phyloP scores from a whole-genome alignment of 2,329 filamentous ascomycete genomes.

The Pezicula carpinea region DNA sequence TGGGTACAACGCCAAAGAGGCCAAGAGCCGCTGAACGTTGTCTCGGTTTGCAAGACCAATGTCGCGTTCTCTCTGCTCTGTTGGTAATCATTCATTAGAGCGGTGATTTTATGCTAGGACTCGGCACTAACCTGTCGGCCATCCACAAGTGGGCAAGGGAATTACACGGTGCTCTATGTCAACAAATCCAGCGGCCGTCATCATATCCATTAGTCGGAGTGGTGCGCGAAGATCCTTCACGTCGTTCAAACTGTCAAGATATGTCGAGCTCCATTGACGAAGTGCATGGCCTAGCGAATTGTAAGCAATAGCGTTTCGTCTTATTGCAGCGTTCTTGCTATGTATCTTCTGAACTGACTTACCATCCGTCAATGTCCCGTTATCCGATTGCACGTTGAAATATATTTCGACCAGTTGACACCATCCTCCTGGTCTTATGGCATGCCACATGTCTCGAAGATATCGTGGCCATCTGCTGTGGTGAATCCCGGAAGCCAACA shows the following conservation, averaged over 20 bases:
- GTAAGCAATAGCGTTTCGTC: constrained; percentile 4
- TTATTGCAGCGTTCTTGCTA: not conserved
- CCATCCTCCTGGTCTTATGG: constrained; percentile 76
- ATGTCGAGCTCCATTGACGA: constrained; percentile 61
- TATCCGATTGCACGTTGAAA: constrained; percentile 80
- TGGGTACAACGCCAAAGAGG: constrained; percentile 52
- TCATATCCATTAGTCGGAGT: constrained; percentile 42
- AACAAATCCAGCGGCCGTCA: constrained; percentile 52
- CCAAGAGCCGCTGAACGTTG: constrained; percentile 49
- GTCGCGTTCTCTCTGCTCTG: constrained; percentile 46
- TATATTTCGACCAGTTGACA: constrained; percentile 86
- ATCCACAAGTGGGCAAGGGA: constrained; percentile 63
- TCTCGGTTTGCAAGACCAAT: constrained; percentile 50
- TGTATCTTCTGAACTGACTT: constrained; percentile 20
- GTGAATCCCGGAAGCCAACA: constrained; percentile 25
- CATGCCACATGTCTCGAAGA: constrained; percentile 67
- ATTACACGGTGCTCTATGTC: constrained; percentile 64
- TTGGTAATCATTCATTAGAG: not conserved
- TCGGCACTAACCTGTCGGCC: constrained; percentile 56
- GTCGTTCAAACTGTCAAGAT: constrained; percentile 56
- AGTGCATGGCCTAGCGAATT: constrained; percentile 52
- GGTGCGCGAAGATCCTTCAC: constrained; percentile 64
- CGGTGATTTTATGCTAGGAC: not conserved
- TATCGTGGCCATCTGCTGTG: constrained; percentile 67
- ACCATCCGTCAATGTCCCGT: constrained; percentile 67